phyloP scores from a whole-genome alignment of 83 land plant genomes.

The Thuja plicata region DNA sequence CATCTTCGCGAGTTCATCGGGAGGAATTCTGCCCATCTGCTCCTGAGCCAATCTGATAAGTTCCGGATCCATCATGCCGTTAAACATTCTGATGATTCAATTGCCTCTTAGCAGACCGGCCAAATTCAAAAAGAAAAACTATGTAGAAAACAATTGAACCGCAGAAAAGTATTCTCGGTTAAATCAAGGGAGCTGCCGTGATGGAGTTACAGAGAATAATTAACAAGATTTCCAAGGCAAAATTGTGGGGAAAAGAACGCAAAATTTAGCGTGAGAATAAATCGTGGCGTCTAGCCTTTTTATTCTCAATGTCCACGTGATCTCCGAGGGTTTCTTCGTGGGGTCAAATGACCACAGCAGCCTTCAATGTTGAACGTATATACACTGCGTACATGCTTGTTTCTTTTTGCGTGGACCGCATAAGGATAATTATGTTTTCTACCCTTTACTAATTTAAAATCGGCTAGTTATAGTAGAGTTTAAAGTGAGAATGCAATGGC shows the following conservation, averaged over 20 bases:
- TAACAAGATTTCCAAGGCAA: neutral
- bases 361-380: neutral
- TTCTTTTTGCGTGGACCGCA: neutral
- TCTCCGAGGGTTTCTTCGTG: neutral
- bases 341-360: neutral
- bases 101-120: neutral
- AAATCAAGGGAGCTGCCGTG: neutral
- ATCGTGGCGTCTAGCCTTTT: neutral
- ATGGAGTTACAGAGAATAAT: neutral
- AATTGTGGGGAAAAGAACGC: neutral
- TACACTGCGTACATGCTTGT: neutral
- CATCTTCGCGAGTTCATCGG: conserved; percentile 55
- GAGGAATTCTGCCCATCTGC: conserved; percentile 76
- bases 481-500: too few species aligned
- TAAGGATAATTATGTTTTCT: too few species aligned
- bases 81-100: conserved; percentile 33
- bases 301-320: neutral
- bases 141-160: neutral
- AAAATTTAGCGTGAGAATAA: neutral
- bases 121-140: neutral
- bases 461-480: too few species aligned
- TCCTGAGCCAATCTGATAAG: conserved; percentile 71
- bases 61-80: conserved; percentile 83
- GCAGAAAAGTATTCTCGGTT: neutral
- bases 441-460: too few species aligned